These are phyloP conservation scores for Claviceps monticola DNA, from an alignment of 2,329 filamentous ascomycete genomes.

Conservation along the genomic window DNA sequence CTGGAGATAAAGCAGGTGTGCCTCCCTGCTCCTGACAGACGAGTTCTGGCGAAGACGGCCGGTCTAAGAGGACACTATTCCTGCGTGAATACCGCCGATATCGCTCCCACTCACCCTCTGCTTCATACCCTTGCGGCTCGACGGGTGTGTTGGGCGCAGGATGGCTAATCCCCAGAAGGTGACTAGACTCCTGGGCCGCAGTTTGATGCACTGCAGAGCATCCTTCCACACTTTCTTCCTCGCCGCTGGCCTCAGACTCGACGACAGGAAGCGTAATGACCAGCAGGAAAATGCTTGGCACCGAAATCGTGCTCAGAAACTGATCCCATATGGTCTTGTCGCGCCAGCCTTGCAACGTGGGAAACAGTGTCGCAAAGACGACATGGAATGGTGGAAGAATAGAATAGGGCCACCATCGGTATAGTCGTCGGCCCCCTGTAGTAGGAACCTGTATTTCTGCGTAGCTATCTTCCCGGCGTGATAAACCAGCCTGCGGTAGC, in stretches of 20 bases:
- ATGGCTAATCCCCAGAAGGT: constrained; percentile 16
- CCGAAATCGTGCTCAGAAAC: constrained; percentile 64
- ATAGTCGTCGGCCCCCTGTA: constrained; percentile 27
- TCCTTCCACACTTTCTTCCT: constrained; percentile 18
- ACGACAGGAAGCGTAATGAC: constrained; percentile 87
- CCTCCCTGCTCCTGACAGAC: constrained; percentile 11
- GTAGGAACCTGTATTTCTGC: constrained; percentile 25
- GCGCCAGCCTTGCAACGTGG: constrained; percentile 69
- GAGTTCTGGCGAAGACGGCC: constrained; percentile 5
- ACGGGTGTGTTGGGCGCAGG: constrained; percentile 21
- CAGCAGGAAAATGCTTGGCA: constrained; percentile 81
- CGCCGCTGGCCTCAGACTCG: constrained; percentile 49
- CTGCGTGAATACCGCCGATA: constrained; percentile 36
- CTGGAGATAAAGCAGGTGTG: constrained; percentile 6
- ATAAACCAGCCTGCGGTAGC: constrained; percentile 27
- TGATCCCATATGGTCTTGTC: constrained; percentile 79
- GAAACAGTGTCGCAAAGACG: constrained; percentile 65
- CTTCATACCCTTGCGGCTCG: constrained; percentile 20
- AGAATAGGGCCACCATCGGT: constrained; percentile 71
- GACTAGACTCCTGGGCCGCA: constrained; percentile 16
- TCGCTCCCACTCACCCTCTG: constrained; percentile 45
- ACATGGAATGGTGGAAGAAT: constrained; percentile 59
- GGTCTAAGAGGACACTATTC: constrained; percentile 10
- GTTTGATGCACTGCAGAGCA: constrained; percentile 12
- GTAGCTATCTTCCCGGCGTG: constrained; percentile 33